Evolutionary conservation across 495 filamentous ascomycete genomes (phyloP), one percentile per base, ranked within the genome.

Genomic region (Tuber microsphaerosporum): DNA sequence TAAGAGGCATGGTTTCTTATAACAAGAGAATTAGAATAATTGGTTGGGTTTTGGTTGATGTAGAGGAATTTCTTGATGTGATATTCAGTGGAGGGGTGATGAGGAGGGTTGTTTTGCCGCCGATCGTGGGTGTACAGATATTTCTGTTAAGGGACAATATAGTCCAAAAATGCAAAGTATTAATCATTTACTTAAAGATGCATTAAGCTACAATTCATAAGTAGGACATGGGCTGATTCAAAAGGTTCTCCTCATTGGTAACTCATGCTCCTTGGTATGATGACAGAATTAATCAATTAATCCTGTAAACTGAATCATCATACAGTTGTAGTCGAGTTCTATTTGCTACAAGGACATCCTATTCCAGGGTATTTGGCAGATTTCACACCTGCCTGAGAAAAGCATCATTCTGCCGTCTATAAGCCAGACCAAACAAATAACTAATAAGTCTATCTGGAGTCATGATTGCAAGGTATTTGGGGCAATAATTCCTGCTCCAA

Each of bases 401-500:
- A 6, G 14, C 22, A 16, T 75, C 69, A 75, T 75, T 17, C 19
- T 10, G 69, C 17, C 22, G 26, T 12, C 73, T 22, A 22, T 75
- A 68, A 19, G 72, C 22, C 26, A 39, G 43, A 1, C 69, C 74
- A 75, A 45, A 75, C 2, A 75, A 51, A 48, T 75, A 70, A 39
- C 37, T 70, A n/a, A 75, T 75, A 1, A 75, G n/a, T 5, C 69
- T 6, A 48, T 75, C 69, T 1, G 74, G 74, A 41, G 74, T 72
- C 3, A 75, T 14, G 34, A 75, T 46, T 1, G 34, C 37, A 73
- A 73, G 74, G 48, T 75, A 75, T 46, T 73, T 51, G 5, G 73
- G 39, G 41, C 26, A 37, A 17, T 75, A 14, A 8, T 51, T 74
- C 0, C 70, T 0, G 6, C 22, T 48, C 20, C 19, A 48, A 22